Evolutionary conservation across 108 stramenopile genomes (phyloP), one percentile per base, ranked within the genome.

Genomic region (Bacterosira constricta): DNA sequence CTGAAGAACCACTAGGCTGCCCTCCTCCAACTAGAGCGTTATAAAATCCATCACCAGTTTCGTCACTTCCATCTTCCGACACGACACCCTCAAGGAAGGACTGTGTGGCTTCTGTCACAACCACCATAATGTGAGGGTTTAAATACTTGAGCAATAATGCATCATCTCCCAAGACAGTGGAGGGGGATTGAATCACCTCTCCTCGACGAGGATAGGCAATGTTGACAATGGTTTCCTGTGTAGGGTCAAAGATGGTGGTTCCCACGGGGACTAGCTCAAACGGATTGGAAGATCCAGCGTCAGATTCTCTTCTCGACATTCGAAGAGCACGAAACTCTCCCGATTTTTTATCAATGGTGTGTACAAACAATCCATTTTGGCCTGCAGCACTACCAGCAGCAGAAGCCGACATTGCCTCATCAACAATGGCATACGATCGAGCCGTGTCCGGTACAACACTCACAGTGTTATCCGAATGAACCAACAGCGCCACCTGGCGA

Each of bases 121-220:
- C 81, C 18, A 90, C 94, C 25, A 77, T 82, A 41, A 98, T 71
- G 69, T 97, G 90, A 31, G 98, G 98, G 73, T 98, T 98, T 39
- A 97, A 71, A 73, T 98, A 98, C 68, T 96, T 97, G 64, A 97
- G 78, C 35, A 98, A 74, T 20, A 98, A 74, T 7, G 96, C 89
- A 67, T 96, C 92, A 81, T 98, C 98, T 11, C 98, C 98, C 17
- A 97, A 71, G 6, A 92, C 84, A 29, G 79, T 82, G 26, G 88
- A 85, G 13, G 92, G 90, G 17, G 92, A 84, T 61, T 90, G 89
- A 41, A 95, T 68, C 4, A 82, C 83, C 59, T 96, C 97, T 11
- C 89, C 82, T 27, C 91, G 80, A 26, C 50, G 74, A 9, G 94
- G 94, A 66, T 95, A 91, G 1, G 87, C 82, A 3, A 92, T 82